These are phyloP conservation scores for Plasmopara halstedii DNA, from an alignment of 352 stramenopile species.

Conservation along the genomic window DNA sequence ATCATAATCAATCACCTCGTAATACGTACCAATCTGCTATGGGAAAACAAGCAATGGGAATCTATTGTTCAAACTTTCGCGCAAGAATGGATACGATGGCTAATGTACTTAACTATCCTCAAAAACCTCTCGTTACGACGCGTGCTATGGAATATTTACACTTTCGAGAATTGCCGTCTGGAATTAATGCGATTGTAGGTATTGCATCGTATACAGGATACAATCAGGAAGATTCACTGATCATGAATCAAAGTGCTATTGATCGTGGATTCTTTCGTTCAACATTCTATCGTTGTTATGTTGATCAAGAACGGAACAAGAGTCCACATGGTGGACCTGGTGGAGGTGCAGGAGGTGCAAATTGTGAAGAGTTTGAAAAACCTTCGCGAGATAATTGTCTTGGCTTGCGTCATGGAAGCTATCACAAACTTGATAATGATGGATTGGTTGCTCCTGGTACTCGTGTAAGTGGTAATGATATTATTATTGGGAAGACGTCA, in stretches of 20 bases:
- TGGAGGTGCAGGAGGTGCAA: constrained; percentile 46
- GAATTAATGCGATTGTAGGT: constrained; percentile 95
- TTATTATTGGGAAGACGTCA: constrained; percentile 99
- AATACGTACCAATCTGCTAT: constrained; percentile 99
- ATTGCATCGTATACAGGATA: constrained; percentile 90
- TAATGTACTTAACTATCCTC: constrained; percentile 99
- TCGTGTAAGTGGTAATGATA: constrained; percentile 95
- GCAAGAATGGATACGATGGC: constrained; percentile 99
- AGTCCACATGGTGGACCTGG: constrained; percentile 56
- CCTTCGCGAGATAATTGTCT: constrained; percentile 91
- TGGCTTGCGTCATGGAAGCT: constrained; percentile 94
- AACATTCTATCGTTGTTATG: constrained; percentile 98
- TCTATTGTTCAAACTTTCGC: constrained; percentile 98
- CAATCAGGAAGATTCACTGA: constrained; percentile 99
- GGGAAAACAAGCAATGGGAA: constrained; percentile 99
- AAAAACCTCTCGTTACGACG: constrained; percentile 98
- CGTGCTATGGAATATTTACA: constrained; percentile 99
- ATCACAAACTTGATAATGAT: constrained; percentile 98
- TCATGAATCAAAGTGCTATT: constrained; percentile 99
- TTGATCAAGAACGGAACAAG: constrained; percentile 90
- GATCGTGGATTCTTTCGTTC: constrained; percentile 98
- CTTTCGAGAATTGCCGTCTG: constrained; percentile 96
- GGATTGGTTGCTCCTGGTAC: constrained; percentile 95
- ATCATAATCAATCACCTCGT: constrained; percentile 99
- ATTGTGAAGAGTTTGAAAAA: constrained; percentile 94